Evolutionary conservation across 345 rosid species (phyloP).

Genomic region (Passiflora organensis): DNA sequence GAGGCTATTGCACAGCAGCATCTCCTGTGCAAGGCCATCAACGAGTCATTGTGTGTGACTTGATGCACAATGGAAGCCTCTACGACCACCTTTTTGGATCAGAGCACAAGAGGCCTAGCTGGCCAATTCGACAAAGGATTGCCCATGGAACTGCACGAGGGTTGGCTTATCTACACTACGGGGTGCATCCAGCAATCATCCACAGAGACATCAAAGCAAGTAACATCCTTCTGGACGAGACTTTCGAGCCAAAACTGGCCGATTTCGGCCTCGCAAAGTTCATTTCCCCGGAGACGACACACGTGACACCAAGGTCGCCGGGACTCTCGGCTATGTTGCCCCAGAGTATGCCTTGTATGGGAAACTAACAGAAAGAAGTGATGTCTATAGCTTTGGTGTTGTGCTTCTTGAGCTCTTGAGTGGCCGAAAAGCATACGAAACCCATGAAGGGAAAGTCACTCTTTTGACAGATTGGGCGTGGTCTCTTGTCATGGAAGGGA

Average conservation of each 20-base stretch:
- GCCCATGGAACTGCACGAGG: conserved; percentile 43
- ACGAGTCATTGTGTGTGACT: conserved; percentile 34
- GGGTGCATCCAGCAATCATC: conserved; percentile 35
- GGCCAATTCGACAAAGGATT: conserved; percentile 37
- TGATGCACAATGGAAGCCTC: conserved; percentile 38
- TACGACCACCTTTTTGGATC: conserved; percentile 34
- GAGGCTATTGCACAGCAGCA: conserved; percentile 37
- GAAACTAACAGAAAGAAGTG: conserved; percentile 33
- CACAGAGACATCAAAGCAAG: conserved; percentile 46
- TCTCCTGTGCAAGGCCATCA: conserved; percentile 31
- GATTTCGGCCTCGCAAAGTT: conserved; percentile 49
- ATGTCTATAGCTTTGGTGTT: conserved; percentile 41
- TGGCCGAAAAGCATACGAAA: conserved; percentile 31
- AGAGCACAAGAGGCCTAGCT: conserved; percentile 23
- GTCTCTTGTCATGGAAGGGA: conserved; percentile 31
- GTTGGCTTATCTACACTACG: conserved; percentile 38
- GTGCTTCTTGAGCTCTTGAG: conserved; percentile 42
- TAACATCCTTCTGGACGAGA: conserved; percentile 36
- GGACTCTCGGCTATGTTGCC: conserved; percentile 42
- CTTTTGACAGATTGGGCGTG: conserved; percentile 39
- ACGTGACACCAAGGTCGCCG: conserved; percentile 38
- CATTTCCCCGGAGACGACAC: conserved; percentile 33
- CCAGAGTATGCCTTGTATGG: conserved; percentile 45
- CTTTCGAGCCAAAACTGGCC: conserved; percentile 36
- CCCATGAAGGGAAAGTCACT: conserved; percentile 16